phyloP scores from a whole-genome alignment of 2,329 filamentous ascomycete genomes.

The Aspergillus hiratsukae region DNA sequence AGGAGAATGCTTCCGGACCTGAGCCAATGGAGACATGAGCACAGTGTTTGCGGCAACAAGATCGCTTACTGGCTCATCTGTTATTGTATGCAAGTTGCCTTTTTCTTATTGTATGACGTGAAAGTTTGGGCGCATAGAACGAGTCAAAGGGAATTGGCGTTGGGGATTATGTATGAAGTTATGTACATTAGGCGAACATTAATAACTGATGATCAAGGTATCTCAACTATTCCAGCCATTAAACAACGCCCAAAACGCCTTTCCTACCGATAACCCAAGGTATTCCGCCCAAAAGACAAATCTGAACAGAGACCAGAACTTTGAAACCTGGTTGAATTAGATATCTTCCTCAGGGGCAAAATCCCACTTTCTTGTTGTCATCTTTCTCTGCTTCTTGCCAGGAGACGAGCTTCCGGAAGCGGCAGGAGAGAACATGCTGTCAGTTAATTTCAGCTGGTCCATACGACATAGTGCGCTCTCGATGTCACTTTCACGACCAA shows the following conservation, averaged over 20 bases:
- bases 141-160: neutral
- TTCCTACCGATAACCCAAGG: neutral
- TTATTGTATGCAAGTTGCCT: neutral
- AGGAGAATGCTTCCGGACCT: neutral
- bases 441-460: slow-evolving; percentile 36
- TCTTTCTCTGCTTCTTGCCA: slow-evolving; percentile 40
- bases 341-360: slow-evolving; percentile 41
- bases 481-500: slow-evolving; percentile 37
- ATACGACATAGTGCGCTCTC: slow-evolving; percentile 37
- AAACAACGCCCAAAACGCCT: neutral
- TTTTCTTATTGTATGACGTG: neutral
- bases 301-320: neutral
- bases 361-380: slow-evolving; percentile 47
- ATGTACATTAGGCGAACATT: neutral
- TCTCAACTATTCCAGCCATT: neutral
- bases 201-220: neutral
- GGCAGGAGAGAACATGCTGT: slow-evolving; percentile 27
- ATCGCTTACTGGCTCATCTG: neutral
- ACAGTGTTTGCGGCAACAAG: no score
- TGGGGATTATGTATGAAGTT: neutral
- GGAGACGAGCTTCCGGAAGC: slow-evolving; percentile 23
- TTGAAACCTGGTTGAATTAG: slow-evolving; percentile 4
- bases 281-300: neutral
- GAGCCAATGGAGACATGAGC: neutral
- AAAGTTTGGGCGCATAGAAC: neutral